Conservation (phyloP, 345 rosid species). For the Eutrema yunnanense region DNA sequence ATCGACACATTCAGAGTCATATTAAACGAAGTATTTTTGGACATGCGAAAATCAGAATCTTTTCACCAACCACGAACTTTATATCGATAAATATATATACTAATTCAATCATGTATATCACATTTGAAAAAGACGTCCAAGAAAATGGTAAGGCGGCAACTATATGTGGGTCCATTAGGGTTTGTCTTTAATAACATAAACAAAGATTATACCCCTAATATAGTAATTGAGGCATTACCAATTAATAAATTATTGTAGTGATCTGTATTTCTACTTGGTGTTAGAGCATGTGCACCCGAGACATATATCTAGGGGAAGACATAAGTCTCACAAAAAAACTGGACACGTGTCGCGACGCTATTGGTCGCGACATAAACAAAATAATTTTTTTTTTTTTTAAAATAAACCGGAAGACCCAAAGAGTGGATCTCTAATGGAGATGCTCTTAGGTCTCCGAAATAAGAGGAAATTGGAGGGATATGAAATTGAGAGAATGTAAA, state of each 20-base stretch:
- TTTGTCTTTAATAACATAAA: neutral
- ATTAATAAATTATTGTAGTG: neutral
- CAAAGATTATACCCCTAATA: neutral
- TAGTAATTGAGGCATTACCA: neutral
- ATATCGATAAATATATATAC: neutral
- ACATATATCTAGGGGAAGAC: too few species aligned
- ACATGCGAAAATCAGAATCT: neutral
- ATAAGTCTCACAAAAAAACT: too few species aligned
- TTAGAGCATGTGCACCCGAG: too few species aligned
- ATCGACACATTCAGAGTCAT: neutral
- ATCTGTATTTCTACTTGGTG: neutral
- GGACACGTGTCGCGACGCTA: too few species aligned
- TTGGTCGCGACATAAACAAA: too few species aligned
- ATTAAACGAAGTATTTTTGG: neutral
- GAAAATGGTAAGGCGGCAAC: slow-evolving; percentile 3
- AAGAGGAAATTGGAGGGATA: neutral
- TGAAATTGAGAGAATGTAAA: neutral
- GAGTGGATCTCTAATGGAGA: too few species aligned
- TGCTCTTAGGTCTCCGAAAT: neutral
- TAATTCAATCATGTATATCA: slow-evolving; percentile 7
- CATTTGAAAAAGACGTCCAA: slow-evolving; percentile 1
- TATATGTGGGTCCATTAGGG: slow-evolving; percentile 2
- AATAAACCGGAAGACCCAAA: too few species aligned
- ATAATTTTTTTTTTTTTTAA: too few species aligned
- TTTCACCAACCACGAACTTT: slow-evolving; percentile 15